phyloP scores from a whole-genome alignment of 2,329 filamentous ascomycete species.

The Colletotrichum sojae region DNA sequence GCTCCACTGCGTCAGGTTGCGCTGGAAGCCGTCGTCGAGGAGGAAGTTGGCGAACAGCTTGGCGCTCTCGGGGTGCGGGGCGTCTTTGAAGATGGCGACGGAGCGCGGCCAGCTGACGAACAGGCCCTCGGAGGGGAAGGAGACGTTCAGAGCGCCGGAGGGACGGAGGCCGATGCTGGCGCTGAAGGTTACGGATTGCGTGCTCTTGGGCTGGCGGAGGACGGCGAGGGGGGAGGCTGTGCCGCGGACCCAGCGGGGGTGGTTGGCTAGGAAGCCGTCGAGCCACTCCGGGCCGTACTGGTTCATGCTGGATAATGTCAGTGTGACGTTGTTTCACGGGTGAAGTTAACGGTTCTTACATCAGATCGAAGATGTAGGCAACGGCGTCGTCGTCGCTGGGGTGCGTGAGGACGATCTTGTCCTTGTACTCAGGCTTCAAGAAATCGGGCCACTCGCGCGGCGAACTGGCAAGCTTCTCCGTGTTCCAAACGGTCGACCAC shows the following conservation, averaged over 20 bases:
- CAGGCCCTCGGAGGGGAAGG: conserved; percentile 52
- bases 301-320: conserved; percentile 47
- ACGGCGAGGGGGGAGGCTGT: conserved; percentile 57
- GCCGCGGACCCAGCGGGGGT: conserved; percentile 67
- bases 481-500: conserved; percentile 55
- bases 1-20: conserved; percentile 48
- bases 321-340: not conserved
- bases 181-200: conserved; percentile 52
- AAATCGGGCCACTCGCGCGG: conserved; percentile 59
- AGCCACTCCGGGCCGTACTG: conserved; percentile 62
- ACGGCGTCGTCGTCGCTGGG: conserved; percentile 72
- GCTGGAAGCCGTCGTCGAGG: conserved; percentile 57
- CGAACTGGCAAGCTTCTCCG: conserved; percentile 51
- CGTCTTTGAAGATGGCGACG: conserved; percentile 62
- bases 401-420: conserved; percentile 67
- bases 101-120: conserved; percentile 64
- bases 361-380: conserved; percentile 62
- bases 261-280: conserved; percentile 60
- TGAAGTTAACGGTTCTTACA: conserved; percentile 51
- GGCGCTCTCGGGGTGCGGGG: conserved; percentile 63
- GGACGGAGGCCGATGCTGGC: conserved; percentile 41
- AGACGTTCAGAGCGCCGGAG: conserved; percentile 42
- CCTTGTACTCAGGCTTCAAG: conserved; percentile 64
- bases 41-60: conserved; percentile 65
- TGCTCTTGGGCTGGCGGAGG: conserved; percentile 50